Percentiles rank a stretch among this genome's conserved stretches.
These are phyloP conservation scores for Cladophialophora exuberans DNA, from an alignment of 2,329 filamentous ascomycete genomes.

Conservation along the genomic window DNA sequence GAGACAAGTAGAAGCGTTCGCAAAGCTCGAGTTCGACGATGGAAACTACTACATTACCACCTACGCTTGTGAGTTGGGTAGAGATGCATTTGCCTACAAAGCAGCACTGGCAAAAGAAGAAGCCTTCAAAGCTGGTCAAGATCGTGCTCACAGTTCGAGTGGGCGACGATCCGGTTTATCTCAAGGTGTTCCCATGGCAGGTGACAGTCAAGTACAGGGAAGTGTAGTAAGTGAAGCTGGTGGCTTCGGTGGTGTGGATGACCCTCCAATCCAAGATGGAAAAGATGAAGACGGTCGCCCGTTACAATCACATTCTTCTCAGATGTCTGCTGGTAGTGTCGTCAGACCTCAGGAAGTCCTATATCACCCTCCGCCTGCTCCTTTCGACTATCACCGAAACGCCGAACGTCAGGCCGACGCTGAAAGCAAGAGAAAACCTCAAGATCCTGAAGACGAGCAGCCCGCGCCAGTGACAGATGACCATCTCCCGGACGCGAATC, in stretches of 20 bases:
- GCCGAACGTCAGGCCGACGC: constrained; percentile 29
- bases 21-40: constrained; percentile 66
- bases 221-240: constrained; percentile 60
- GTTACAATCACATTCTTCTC: constrained; percentile 29
- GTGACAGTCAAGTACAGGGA: constrained; percentile 48
- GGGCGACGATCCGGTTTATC: constrained; percentile 45
- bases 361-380: constrained; percentile 30
- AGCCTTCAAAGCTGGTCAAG: constrained; percentile 42
- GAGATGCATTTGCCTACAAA: constrained; percentile 59
- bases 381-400: constrained; percentile 32
- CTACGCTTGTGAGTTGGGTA: constrained; percentile 64
- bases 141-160: constrained; percentile 46
- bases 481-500: constrained; percentile 33
- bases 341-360: constrained; percentile 33
- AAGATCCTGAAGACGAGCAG: constrained; percentile 28
- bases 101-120: constrained; percentile 50
- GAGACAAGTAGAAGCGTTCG: constrained; percentile 59
- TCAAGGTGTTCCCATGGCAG: constrained; percentile 48
- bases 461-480: constrained; percentile 35
- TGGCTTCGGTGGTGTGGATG: constrained; percentile 46
- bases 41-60: constrained; percentile 69
- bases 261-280: constrained; percentile 21
- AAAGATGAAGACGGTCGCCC: constrained; percentile 18
- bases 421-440: constrained; percentile 18
- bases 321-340: constrained; percentile 30